phyloP scores from a whole-genome alignment of 768 basidiomycete genomes.

The Lentinula raphanica region DNA sequence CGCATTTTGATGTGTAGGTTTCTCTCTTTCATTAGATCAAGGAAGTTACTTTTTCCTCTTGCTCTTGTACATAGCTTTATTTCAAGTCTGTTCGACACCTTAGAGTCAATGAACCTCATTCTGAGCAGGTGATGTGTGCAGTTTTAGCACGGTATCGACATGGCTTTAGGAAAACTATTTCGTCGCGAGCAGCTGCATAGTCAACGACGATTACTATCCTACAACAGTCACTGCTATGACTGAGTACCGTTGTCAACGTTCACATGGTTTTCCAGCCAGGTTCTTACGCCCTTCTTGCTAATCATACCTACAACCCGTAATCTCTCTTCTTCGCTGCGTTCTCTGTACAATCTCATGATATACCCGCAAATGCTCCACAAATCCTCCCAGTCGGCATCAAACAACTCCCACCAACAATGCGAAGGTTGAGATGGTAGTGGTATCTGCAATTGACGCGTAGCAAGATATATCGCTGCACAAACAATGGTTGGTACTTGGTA shows the following conservation, averaged over 20 bases:
- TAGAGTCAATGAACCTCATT: too few relatives aligned
- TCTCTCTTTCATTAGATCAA: slow-evolving; percentile 9
- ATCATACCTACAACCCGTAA: slow-evolving; percentile 52
- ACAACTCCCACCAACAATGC: slow-evolving; percentile 88
- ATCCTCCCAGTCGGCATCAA: slow-evolving; percentile 89
- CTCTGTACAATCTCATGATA: slow-evolving; percentile 76
- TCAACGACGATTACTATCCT: too few relatives aligned
- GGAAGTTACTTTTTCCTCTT: slow-evolving; percentile 1
- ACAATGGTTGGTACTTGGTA: slow-evolving; percentile 90
- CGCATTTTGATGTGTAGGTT: not conserved
- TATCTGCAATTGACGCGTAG: slow-evolving; percentile 66
- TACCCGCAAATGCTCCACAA: slow-evolving; percentile 81
- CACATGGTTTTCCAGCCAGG: slow-evolving; percentile 67
- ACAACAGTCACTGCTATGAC: too few relatives aligned
- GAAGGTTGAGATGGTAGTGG: slow-evolving; percentile 67
- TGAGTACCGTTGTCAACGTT: not conserved
- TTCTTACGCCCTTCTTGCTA: slow-evolving; percentile 73
- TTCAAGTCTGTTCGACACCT: too few relatives aligned
- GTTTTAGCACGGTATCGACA: too few relatives aligned
- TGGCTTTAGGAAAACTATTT: too few relatives aligned
- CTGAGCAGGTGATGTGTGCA: too few relatives aligned
- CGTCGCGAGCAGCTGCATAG: too few relatives aligned
- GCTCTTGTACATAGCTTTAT: slow-evolving; percentile 8
- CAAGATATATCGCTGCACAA: slow-evolving; percentile 81
- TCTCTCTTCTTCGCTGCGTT: slow-evolving; percentile 41